Conservation (phyloP, 768 basidiomycete species). For the Mycena kentingensis region DNA sequence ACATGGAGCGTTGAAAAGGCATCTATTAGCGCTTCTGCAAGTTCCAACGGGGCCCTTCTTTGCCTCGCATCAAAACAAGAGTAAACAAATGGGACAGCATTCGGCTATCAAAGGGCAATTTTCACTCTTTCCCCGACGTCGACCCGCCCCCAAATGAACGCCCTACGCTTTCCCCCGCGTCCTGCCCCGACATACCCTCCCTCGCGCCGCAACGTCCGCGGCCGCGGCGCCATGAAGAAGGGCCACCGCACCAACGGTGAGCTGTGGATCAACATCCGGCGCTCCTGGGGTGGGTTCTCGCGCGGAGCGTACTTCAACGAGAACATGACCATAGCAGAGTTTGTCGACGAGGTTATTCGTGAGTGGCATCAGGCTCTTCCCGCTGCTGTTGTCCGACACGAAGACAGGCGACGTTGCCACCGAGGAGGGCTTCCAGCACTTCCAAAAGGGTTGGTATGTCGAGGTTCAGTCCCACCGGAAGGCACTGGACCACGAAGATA, state of each 20-base stretch:
- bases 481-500: slow-evolving; percentile 10
- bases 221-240: slow-evolving; percentile 15
- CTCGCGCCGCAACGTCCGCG: slow-evolving; percentile 9
- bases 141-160: too few relatives aligned
- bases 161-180: too few relatives aligned
- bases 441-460: slow-evolving; percentile 16
- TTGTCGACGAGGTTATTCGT: slow-evolving; percentile 11
- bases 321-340: slow-evolving; percentile 17
- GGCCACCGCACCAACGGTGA: slow-evolving; percentile 13
- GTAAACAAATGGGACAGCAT: too few relatives aligned
- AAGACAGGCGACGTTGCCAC: slow-evolving; percentile 12
- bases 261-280: slow-evolving; percentile 15
- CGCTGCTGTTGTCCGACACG: not conserved
- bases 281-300: slow-evolving; percentile 10
- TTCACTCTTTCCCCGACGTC: too few relatives aligned
- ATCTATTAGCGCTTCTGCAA: too few relatives aligned
- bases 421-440: slow-evolving; percentile 18
- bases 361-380: not conserved
- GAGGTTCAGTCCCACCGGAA: slow-evolving; percentile 14
- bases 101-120: too few relatives aligned
- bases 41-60: too few relatives aligned
- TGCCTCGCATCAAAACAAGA: too few relatives aligned
- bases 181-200: too few relatives aligned
- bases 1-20: too few relatives aligned
- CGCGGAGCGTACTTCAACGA: slow-evolving; percentile 17